Conservation (phyloP, 2,329 filamentous ascomycete genomes). For the Pyricularia sp. region DNA sequence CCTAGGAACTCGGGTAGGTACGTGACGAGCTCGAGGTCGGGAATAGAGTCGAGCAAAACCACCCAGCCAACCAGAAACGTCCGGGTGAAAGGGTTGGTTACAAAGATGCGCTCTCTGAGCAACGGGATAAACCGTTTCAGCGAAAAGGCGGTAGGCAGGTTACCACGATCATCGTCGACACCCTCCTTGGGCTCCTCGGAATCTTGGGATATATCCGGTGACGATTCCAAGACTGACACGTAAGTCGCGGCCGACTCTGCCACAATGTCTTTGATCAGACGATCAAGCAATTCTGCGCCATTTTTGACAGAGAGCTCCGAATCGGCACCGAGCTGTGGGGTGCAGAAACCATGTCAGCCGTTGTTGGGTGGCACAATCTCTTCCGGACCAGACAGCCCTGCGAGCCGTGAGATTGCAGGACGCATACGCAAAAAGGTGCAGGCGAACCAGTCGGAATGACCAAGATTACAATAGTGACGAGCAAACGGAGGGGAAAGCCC, state of each 20-base stretch:
- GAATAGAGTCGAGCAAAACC: slow-evolving; percentile 86
- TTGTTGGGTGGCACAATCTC: background rate
- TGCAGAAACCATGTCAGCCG: background rate
- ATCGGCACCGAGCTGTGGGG: slow-evolving; percentile 70
- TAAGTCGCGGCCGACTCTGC: slow-evolving; percentile 92
- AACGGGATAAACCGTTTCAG: slow-evolving; percentile 83
- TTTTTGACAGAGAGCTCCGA: slow-evolving; percentile 97
- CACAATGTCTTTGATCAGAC: slow-evolving; percentile 90
- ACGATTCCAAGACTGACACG: slow-evolving; percentile 66
- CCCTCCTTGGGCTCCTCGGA: slow-evolving; percentile 30
- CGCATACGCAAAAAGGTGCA: background rate
- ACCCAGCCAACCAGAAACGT: slow-evolving; percentile 97
- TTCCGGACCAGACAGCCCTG: background rate
- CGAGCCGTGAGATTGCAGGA: background rate
- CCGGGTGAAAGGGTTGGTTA: slow-evolving; percentile 86
- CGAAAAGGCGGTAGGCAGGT: slow-evolving; percentile 77
- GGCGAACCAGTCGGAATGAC: background rate
- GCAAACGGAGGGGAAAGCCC: background rate
- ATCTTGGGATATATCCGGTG: slow-evolving; percentile 24
- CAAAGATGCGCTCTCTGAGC: slow-evolving; percentile 84
- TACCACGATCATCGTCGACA: slow-evolving; percentile 24
- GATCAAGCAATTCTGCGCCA: slow-evolving; percentile 86
- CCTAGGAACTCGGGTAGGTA: slow-evolving; percentile 85
- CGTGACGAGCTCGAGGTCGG: slow-evolving; percentile 85
- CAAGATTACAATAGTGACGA: background rate